These are phyloP conservation scores for Corylus americana DNA, from an alignment of 306 rosid genomes.

Conservation along the genomic window DNA sequence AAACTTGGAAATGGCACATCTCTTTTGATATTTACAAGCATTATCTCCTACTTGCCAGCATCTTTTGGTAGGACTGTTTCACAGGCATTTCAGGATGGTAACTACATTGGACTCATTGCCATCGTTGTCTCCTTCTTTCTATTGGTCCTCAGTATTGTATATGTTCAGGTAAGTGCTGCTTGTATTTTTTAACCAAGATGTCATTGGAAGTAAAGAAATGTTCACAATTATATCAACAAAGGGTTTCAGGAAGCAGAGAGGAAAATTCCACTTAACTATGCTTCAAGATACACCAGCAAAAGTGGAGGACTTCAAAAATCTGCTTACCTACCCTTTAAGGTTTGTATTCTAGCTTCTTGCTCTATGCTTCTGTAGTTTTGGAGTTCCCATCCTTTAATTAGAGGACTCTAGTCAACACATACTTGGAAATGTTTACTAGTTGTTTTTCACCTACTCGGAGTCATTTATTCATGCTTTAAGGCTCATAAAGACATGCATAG, in stretches of 20 bases:
- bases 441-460: constrained; percentile 2
- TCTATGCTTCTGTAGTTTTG: constrained; percentile 20
- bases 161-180: constrained; percentile 80
- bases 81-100: constrained; percentile 82
- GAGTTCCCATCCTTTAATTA: constrained; percentile 15
- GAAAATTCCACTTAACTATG: constrained; percentile 94
- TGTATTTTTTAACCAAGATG: constrained; percentile 20
- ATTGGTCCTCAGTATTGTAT: constrained; percentile 91
- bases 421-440: constrained; percentile 10
- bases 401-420: constrained; percentile 9
- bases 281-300: constrained; percentile 79
- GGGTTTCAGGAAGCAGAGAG: constrained; percentile 95
- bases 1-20: constrained; percentile 98
- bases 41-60: constrained; percentile 95
- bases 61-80: constrained; percentile 85
- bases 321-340: constrained; percentile 96
- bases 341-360: constrained; percentile 34
- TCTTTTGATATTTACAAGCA: constrained; percentile 93
- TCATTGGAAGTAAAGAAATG: constrained; percentile 24
- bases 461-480: constrained; percentile 1
- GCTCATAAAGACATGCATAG: neutral
- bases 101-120: constrained; percentile 77
- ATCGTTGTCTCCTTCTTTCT: constrained; percentile 66
- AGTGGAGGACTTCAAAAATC: constrained; percentile 81
- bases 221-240: constrained; percentile 37